A percentile compares a stretch with the other conserved stretches of the same genome.
Conservation (phyloP, 768 basidiomycete genomes). For the Mycena epipterygia region DNA sequence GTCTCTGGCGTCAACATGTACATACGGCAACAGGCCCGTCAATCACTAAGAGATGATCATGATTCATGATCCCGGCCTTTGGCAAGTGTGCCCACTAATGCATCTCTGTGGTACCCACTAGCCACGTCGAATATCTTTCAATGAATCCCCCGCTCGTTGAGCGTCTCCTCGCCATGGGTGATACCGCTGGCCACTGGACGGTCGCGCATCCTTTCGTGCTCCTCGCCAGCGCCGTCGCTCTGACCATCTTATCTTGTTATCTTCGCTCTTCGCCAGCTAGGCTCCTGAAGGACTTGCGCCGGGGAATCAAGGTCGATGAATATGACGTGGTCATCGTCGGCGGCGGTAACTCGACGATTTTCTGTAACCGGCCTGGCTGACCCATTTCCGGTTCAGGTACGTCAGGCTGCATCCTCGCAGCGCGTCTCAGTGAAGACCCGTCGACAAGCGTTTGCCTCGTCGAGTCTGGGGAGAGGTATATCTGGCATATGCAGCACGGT, state of each 20-base stretch:
- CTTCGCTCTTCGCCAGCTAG: neutral
- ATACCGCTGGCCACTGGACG: neutral
- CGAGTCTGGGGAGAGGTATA: constrained; percentile 72
- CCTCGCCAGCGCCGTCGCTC: neutral
- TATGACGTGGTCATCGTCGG: constrained; percentile 1
- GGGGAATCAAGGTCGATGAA: neutral
- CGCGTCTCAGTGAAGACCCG: constrained; percentile 69
- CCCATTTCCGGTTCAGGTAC: constrained; percentile 55
- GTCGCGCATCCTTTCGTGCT: neutral
- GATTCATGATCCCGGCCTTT: no score
- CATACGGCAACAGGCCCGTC: no score
- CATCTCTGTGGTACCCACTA: no score
- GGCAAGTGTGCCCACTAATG: no score
- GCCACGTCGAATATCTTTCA: no score
- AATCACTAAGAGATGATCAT: no score
- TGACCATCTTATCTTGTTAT: neutral
- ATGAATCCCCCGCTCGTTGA: no score
- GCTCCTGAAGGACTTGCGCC: neutral
- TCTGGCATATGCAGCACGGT: neutral
- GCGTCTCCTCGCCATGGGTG: neutral
- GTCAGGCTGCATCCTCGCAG: constrained; percentile 70
- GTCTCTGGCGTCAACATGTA: no score
- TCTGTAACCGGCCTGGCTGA: neutral
- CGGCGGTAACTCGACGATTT: neutral
- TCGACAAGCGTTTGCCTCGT: constrained; percentile 65